Percentiles rank a stretch among this genome's conserved stretches.
Conservation (phyloP, 202 grass and related monocot genomes). For the Bolboschoenoplectus hybrid region DNA sequence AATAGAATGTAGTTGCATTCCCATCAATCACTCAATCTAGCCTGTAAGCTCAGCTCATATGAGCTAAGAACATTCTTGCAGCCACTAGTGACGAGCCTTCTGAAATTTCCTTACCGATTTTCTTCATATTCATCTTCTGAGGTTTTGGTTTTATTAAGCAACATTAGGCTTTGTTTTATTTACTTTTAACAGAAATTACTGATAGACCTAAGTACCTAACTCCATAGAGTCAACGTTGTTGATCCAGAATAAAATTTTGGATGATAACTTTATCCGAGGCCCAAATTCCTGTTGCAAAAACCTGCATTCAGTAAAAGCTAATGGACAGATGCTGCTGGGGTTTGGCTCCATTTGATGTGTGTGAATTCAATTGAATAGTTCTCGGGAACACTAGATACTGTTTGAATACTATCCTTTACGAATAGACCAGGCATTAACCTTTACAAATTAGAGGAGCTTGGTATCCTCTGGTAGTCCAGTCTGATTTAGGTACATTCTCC, state of each 20-base stretch:
- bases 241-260: background rate
- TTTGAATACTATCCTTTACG: background rate
- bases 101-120: background rate
- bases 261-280: background rate
- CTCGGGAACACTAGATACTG: background rate
- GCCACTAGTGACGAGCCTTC: background rate
- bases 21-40: background rate
- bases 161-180: constrained; percentile 16
- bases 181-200: background rate
- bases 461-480: background rate
- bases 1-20: constrained; percentile 16
- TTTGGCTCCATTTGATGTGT: background rate
- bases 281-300: background rate
- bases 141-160: constrained; percentile 19
- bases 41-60: background rate
- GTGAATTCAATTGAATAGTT: background rate
- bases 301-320: background rate
- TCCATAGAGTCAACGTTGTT: background rate
- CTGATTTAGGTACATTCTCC: background rate
- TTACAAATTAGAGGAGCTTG: background rate
- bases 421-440: background rate
- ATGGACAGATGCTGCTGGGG: background rate
- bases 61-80: background rate
- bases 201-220: background rate
- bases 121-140: constrained; percentile 3